Base-by-base conservation (phyloP, 148 eudicot genomes). In the Nyssa sinensis region DNA sequence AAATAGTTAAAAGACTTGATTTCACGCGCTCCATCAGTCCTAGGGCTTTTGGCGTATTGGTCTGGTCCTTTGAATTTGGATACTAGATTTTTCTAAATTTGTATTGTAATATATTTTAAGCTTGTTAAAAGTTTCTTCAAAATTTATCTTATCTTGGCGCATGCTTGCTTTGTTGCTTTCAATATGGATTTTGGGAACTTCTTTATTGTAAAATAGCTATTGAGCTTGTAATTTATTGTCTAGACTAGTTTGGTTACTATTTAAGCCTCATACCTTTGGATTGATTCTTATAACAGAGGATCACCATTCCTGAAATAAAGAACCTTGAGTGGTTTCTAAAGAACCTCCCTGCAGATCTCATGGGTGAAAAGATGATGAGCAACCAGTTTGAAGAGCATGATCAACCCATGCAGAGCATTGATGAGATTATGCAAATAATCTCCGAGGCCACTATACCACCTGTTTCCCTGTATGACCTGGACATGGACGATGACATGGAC, bases 361-460 rank as follows among this genome's bases (percentile, higher is more conserved):
- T 86, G 90, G 88, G 92, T 30, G 96, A 86, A 69, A 88, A 76
- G 49, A 80, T 79, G 57, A 80, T 78, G 47, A 82, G 90, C 80
- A 87, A 76, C 88, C 91, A 85, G 82, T 92, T 92, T 72, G 86
- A 90, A 83, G 98, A 95, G 77, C 93, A 92, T 7, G 98, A 92
- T 37, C 91, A 90, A 55, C 98, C 98, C 57, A 89, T 91, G 89
- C 98, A 95, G 84, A 89, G 93, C 84, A 77, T 85, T 0, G 93
- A 91, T 63, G 73, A 70, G 12, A 89, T 93, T 77, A 93, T 91
- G 98, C 94, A 93, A 70, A 91, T 93, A 77, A 89, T 95, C 64
- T 86, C 98, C 2, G 97, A 92, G 80, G 98, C 96, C 53, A 95
- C 97, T 63, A 82, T 92, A 58, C 97, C 98, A 14, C 88, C 94